Base-by-base conservation (phyloP, 192 early-diverging fungal genomes). In the Backusella luteola region DNA sequence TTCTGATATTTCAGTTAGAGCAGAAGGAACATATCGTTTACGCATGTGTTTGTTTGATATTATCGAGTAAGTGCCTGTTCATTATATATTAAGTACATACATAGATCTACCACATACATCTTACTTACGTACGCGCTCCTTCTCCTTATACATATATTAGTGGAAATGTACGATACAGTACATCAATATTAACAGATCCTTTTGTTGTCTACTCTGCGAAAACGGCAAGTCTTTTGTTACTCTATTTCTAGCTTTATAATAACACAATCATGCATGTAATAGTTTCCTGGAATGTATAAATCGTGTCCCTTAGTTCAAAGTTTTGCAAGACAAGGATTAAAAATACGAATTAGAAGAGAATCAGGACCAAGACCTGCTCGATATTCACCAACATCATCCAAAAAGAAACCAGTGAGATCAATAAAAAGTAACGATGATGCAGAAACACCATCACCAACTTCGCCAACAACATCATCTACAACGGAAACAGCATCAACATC, bases 301-400 rank as follows among this genome's bases (percentile, higher is more conserved):
- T 95, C 94, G 6, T 96, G 95, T 4, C 87, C 83, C 39, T 81
- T 98, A 21, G 94, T 94, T 14, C 89, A 93, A 75, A 89, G 88
- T 7, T 97, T 98, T 91, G 96, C 96, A 8, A 93, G 95, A 69
- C 96, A 98, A 77, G 96, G 96, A 1, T 86, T 98, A 36, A 97
- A 97, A 80, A 96, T 98, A 59, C 87, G 95, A 63, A 95, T 98
- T 75, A 84, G 96, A 59, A 98, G 96, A 77, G 95, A 96, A 82
- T 77, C 76, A 11, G 67, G 35, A n/a, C 75, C 75, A 70, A 74
- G 52, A 32, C 73, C 73, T 26, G 21, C 73, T 21, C 63, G 70
- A 49, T 71, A 71, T 63, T 63, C 34, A 68, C 29, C 67, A 4
- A 68, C 63, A 66, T 23, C 46, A 49, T n/a, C 11, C 56, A 63